Evolutionary conservation across 768 basidiomycete species (phyloP).

Genomic region (Rubroboletus satanas): DNA sequence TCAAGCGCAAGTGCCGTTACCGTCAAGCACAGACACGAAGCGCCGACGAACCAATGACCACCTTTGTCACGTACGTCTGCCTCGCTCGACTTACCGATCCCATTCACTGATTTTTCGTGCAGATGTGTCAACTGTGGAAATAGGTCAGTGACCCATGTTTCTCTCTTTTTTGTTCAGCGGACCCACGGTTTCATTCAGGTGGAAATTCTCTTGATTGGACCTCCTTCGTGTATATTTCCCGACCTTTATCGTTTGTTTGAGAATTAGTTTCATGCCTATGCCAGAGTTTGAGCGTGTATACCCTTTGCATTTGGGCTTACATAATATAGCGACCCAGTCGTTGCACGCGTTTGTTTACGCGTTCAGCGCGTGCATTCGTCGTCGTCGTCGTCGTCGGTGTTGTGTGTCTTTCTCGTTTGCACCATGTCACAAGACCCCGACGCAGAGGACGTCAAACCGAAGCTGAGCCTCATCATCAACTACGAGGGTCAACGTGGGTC

Average conservation of each 20-base stretch:
- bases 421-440: constrained; percentile 32
- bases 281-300: constrained; percentile 21
- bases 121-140: constrained; percentile 69
- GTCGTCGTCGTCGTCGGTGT: not conserved
- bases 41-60: constrained; percentile 99
- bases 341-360: constrained; percentile 17
- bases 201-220: constrained; percentile 56
- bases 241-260: constrained; percentile 8
- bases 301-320: constrained; percentile 14
- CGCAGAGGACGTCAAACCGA: constrained; percentile 58
- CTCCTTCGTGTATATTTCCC: not conserved
- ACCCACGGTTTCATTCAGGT: constrained; percentile 32
- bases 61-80: constrained; percentile 75
- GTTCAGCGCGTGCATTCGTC: constrained; percentile 2
- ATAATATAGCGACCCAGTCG: constrained; percentile 12
- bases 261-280: not conserved
- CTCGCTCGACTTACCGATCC: not conserved
- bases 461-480: constrained; percentile 56
- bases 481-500: constrained; percentile 53
- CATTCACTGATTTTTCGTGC: constrained; percentile 2
- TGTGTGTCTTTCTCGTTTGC: not conserved
- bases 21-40: constrained; percentile 96
- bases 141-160: constrained; percentile 34
- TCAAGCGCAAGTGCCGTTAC: constrained; percentile 80
- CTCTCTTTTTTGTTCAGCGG: not conserved